These are phyloP conservation scores for Juglanconis sp. DNA, from an alignment of 2,329 filamentous ascomycete species.

Conservation along the genomic window DNA sequence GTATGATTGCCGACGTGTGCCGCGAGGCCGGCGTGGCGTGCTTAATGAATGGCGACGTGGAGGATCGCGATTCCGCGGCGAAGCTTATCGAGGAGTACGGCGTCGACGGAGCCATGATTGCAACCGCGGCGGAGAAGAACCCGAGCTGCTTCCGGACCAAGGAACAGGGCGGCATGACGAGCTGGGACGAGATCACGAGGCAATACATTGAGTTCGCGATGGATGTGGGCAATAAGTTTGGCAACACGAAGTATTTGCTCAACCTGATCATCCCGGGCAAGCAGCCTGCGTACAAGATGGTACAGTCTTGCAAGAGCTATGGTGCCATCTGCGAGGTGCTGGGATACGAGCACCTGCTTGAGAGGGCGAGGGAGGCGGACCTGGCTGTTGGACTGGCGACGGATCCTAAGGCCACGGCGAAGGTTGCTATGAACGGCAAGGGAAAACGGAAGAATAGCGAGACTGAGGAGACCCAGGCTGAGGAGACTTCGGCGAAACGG, in stretches of 20 bases:
- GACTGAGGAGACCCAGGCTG: background rate
- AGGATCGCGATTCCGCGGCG: constrained; percentile 67
- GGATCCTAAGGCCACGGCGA: constrained; percentile 33
- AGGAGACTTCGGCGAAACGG: constrained; percentile 6
- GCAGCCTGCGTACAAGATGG: constrained; percentile 55
- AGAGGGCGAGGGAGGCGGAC: constrained; percentile 65
- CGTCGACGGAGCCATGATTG: constrained; percentile 97
- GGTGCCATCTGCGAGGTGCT: constrained; percentile 63
- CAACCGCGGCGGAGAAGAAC: constrained; percentile 87
- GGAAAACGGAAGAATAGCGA: constrained; percentile 10
- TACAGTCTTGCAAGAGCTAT: constrained; percentile 70
- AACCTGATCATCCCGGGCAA: constrained; percentile 84
- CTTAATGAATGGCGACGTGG: constrained; percentile 93
- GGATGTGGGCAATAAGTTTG: constrained; percentile 78
- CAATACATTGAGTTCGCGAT: constrained; percentile 72
- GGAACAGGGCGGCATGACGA: constrained; percentile 65
- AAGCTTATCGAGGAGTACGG: constrained; percentile 72
- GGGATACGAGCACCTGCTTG: constrained; percentile 59
- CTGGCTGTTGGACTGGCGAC: constrained; percentile 56
- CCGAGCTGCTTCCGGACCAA: constrained; percentile 76
- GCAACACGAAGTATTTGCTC: constrained; percentile 91
- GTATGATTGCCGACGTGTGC: constrained; percentile 79
- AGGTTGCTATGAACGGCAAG: background rate
- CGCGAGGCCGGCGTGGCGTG: constrained; percentile 84
- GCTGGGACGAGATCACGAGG: constrained; percentile 75